These are phyloP conservation scores for Zygnema circumcarinatum DNA, from an alignment of 139 green algal genomes.

Conservation along the genomic window DNA sequence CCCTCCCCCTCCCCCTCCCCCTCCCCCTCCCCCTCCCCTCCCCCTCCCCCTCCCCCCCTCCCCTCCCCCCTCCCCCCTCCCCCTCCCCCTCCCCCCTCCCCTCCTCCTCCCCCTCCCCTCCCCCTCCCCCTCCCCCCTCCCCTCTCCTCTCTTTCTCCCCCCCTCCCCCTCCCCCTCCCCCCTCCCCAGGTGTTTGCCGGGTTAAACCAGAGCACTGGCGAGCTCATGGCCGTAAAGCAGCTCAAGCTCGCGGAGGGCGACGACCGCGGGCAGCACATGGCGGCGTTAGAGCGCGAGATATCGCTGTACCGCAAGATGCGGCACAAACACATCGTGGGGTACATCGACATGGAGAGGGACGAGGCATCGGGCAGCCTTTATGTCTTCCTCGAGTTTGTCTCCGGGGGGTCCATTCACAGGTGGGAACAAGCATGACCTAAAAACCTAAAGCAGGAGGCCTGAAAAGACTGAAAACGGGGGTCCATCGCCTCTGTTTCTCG, in stretches of 20 bases:
- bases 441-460: no score
- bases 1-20: no score
- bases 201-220: constrained; percentile 58
- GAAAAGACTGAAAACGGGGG: no score
- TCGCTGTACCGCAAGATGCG: constrained; percentile 75
- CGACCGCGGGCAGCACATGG: constrained; percentile 41
- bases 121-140: neutral
- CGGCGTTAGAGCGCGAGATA: constrained; percentile 67
- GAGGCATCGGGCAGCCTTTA: constrained; percentile 52
- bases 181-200: constrained; percentile 52
- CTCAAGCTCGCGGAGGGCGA: constrained; percentile 42
- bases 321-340: constrained; percentile 77
- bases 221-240: constrained; percentile 60
- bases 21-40: no score
- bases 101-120: no score
- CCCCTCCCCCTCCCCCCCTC: no score
- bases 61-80: no score
- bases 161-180: neutral
- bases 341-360: constrained; percentile 68
- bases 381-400: constrained; percentile 65
- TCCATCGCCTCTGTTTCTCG: no score
- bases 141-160: neutral
- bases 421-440: no score
- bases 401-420: constrained; percentile 59
- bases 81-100: no score